A percentile compares a stretch with the other conserved stretches of the same genome.
These are phyloP conservation scores for Tetramitus jugosus DNA, from an alignment of 208 protist genomes.

Conservation along the genomic window DNA sequence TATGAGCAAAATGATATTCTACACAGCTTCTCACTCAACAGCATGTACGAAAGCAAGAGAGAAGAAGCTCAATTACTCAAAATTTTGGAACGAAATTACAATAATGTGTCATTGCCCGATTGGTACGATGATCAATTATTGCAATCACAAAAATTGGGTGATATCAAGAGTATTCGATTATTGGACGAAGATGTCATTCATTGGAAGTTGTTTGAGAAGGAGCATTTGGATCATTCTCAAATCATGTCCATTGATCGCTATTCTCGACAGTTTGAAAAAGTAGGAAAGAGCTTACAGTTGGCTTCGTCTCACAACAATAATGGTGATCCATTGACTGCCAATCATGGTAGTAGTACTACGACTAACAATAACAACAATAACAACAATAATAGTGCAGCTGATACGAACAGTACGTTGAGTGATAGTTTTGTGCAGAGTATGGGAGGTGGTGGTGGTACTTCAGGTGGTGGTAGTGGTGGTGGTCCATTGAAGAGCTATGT, in stretches of 20 bases:
- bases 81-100: conserved; percentile 12
- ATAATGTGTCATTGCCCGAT: conserved; percentile 3
- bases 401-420: too few species aligned
- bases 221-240: background rate
- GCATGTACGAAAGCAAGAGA: conserved; percentile 4
- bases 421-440: background rate
- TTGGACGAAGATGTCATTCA: conserved; percentile 4
- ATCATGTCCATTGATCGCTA: background rate
- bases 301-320: too few species aligned
- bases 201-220: background rate
- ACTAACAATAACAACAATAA: background rate
- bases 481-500: background rate
- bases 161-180: background rate
- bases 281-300: too few species aligned
- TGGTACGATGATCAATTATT: conserved; percentile 17
- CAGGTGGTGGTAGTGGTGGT: too few species aligned
- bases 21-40: background rate
- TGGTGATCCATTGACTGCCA: too few species aligned
- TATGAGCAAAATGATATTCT: background rate
- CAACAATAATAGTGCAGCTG: too few species aligned
- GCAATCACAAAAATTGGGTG: conserved; percentile 5
- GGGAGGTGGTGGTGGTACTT: background rate
- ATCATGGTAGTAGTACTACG: background rate
- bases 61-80: conserved; percentile 2
- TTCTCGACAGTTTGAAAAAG: too few species aligned